Percentiles rank a stretch among this genome's conserved stretches.
Evolutionary conservation across 2,329 filamentous ascomycete species (phyloP).

Genomic region (Pseudogymnoascus sp.): DNA sequence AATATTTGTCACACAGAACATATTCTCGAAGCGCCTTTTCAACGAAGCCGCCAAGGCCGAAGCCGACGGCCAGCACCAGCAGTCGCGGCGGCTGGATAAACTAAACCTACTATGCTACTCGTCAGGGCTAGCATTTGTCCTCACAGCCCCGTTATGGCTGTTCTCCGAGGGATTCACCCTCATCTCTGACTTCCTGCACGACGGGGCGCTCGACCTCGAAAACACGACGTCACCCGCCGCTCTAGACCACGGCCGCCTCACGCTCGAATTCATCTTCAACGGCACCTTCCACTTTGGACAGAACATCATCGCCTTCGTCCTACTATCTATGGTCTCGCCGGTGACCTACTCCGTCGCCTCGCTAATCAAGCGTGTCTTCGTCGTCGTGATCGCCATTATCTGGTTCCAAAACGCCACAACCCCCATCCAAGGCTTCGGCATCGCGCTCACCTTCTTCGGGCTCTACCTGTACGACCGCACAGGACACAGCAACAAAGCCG

Average conservation of each 20-base stretch:
- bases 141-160: constrained; percentile 88
- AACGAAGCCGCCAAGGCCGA: constrained; percentile 86
- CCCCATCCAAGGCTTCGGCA: constrained; percentile 71
- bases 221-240: constrained; percentile 47
- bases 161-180: constrained; percentile 79
- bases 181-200: constrained; percentile 66
- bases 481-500: constrained; percentile 77
- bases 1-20: constrained; percentile 96
- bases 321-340: constrained; percentile 87
- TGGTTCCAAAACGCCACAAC: constrained; percentile 95
- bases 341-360: constrained; percentile 96
- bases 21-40: constrained; percentile 95
- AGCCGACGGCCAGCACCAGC: constrained; percentile 54
- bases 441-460: constrained; percentile 80
- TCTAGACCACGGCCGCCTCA: constrained; percentile 64
- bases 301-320: constrained; percentile 87
- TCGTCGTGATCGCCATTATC: constrained; percentile 87
- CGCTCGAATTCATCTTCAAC: constrained; percentile 92
- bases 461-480: constrained; percentile 94
- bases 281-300: constrained; percentile 94
- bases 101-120: constrained; percentile 95
- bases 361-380: constrained; percentile 93
- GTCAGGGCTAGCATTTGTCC: constrained; percentile 81
- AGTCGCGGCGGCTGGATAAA: constrained; percentile 81
- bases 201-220: constrained; percentile 63